Evolutionary conservation across 208 protist species (phyloP).

Genomic region (Phytomonas serpens): DNA sequence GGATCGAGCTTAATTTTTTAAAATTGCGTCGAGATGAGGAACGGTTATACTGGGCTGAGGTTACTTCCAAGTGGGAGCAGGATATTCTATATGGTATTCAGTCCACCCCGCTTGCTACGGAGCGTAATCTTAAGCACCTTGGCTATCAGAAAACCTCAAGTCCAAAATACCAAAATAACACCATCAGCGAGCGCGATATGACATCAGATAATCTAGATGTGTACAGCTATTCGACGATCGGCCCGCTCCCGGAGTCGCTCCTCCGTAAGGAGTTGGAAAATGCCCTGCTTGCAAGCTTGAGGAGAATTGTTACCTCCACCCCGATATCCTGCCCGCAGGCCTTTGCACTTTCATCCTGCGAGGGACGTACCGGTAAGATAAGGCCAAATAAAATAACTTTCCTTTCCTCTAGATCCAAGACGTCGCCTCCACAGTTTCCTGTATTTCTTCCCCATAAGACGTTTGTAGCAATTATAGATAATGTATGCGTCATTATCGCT

Average conservation of each 20-base stretch:
- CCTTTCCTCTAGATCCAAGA: not conserved
- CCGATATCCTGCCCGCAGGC: not conserved
- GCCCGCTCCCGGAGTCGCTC: slow-evolving; percentile 45
- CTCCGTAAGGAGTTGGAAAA: slow-evolving; percentile 33
- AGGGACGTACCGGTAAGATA: not conserved
- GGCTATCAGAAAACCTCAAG: not conserved
- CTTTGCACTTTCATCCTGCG: not conserved
- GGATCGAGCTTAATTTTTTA: slow-evolving; percentile 50
- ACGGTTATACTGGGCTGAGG: slow-evolving; percentile 37
- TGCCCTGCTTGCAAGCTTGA: slow-evolving; percentile 17
- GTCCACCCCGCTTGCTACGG: not conserved
- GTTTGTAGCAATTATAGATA: slow-evolving; percentile 39
- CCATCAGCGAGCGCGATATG: not conserved
- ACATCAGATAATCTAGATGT: slow-evolving; percentile 31
- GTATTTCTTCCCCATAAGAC: slow-evolving; percentile 27
- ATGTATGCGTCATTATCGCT: slow-evolving; percentile 61
- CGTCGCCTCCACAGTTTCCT: slow-evolving; percentile 7
- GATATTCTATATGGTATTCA: slow-evolving; percentile 13
- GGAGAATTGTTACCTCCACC: not conserved
- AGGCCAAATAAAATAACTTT: not conserved
- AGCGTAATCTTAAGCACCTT: not conserved
- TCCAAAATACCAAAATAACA: not conserved
- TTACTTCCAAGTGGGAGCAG: slow-evolving; percentile 25
- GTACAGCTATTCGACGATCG: slow-evolving; percentile 34
- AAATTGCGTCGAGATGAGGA: slow-evolving; percentile 37